Base-by-base conservation (phyloP, 1,284 basidiomycete species). In the Rhodofomes roseus region DNA sequence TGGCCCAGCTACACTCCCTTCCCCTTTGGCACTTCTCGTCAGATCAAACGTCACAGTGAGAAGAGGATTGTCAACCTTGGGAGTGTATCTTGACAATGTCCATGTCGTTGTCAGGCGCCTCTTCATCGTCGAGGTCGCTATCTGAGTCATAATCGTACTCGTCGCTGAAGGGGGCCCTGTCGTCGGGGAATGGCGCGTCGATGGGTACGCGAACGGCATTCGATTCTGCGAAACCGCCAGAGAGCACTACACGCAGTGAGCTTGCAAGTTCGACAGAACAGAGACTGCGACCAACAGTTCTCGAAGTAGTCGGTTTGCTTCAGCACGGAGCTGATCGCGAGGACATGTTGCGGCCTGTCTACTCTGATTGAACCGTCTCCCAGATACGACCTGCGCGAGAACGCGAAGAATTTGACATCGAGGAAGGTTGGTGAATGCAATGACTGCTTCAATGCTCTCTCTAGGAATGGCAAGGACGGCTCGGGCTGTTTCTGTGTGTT, bases 91-190 rank as follows among this genome's bases (percentile, higher is more conserved):
- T 46, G 16, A 43, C 37, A 6, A 23, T 27, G 29, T 58, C 39
- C 46, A 50, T 55, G 31, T 50, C 39, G 14, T 50, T 3, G 20
- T 55, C 54, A 18, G 50, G 18, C 23, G 36, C 29, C 54, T 63
- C 61, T 34, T 68, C 66, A n/a, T 68, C 65, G 18, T 69, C 68
- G 1, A 70, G 63, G 53, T 70, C 69, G 56, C 69, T 70, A 37
- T 70, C 69, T 1, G 64, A 64, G 11, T 67, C 65, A 48, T 70
- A 69, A 58, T 70, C 69, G 39, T 70, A 69, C n/a, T 67, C 66
- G 14, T 63, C 58, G 11, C 25, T 53, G 46, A 56, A 60, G 1
- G 57, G 51, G 1, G 50, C n/a, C 46, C 58, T 46, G 54, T 44
- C 54, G 29, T 23, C 44, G 20, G 39, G 59, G 48, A 54, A 62